These are phyloP conservation scores for Protea cynaroides DNA, from an alignment of 164 flowering plant species.

Conservation along the genomic window DNA sequence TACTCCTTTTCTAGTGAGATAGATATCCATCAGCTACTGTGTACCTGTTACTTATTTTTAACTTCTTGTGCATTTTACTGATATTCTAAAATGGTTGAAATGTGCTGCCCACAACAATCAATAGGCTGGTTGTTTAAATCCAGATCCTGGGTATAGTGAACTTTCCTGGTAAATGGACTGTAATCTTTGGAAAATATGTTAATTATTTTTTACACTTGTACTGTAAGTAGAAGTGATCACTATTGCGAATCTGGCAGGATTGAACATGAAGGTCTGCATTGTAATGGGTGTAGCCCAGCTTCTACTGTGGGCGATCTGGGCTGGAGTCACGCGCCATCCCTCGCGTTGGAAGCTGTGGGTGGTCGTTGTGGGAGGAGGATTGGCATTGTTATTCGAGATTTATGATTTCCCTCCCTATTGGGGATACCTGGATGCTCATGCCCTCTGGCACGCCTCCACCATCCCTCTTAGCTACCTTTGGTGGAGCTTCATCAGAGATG, in stretches of 20 bases:
- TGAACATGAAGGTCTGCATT: slow-evolving; percentile 67
- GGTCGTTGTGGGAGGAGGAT: slow-evolving; percentile 51
- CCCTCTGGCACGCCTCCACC: slow-evolving; percentile 67
- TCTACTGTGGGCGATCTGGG: slow-evolving; percentile 78
- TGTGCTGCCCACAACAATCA: no score
- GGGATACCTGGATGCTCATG: slow-evolving; percentile 80
- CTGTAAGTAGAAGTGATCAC: not conserved
- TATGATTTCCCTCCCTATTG: slow-evolving; percentile 79
- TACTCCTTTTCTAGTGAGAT: no score
- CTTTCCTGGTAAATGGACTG: no score
- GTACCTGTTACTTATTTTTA: no score
- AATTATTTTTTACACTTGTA: not conserved
- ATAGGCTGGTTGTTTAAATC: no score
- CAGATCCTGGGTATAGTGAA: no score
- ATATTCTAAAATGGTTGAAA: no score
- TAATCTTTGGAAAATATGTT: not conserved
- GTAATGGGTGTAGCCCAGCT: slow-evolving; percentile 53
- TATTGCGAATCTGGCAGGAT: slow-evolving; percentile 35
- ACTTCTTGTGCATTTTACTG: no score
- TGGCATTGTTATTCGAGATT: slow-evolving; percentile 58
- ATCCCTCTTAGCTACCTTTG: slow-evolving; percentile 69
- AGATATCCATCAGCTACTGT: no score
- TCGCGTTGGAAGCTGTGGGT: slow-evolving; percentile 79
- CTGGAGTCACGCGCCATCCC: slow-evolving; percentile 56
- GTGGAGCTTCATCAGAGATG: slow-evolving; percentile 92